These are phyloP conservation scores for Xerocomellus intermedius DNA, from an alignment of 768 basidiomycete species.

Conservation along the genomic window DNA sequence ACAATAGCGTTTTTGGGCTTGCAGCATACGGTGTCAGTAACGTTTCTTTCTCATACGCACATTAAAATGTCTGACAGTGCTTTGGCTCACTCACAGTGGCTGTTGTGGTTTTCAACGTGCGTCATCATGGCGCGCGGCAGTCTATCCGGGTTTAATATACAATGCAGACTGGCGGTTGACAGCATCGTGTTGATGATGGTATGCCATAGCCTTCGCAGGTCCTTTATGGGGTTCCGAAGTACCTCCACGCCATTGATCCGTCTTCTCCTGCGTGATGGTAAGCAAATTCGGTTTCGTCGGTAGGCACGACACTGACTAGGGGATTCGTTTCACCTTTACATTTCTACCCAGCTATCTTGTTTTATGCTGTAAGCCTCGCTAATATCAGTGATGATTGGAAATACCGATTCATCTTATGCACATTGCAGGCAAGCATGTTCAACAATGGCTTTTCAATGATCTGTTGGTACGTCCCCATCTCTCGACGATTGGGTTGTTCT, in stretches of 20 bases:
- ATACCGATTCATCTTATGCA: neutral
- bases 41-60: neutral
- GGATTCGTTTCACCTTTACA: neutral
- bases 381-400: too few species aligned
- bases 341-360: constrained; percentile 8
- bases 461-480: constrained; percentile 10
- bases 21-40: constrained; percentile 7
- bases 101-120: constrained; percentile 8
- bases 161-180: constrained; percentile 1
- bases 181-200: constrained; percentile 3
- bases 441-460: neutral
- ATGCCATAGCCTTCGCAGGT: constrained; percentile 1
- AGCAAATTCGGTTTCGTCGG: neutral
- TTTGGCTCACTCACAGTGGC: constrained; percentile 6
- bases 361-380: constrained; percentile 12
- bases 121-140: neutral
- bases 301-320: too few species aligned
- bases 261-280: constrained; percentile 28
- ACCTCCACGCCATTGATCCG: constrained; percentile 1
- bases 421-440: constrained; percentile 5
- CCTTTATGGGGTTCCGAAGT: neutral
- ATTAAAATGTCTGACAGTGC: neutral
- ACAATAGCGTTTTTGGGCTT: neutral
- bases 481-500: too few species aligned
- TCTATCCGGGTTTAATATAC: neutral